phyloP scores from a whole-genome alignment of 148 eudicot species.

The Persicaria tinctoria region DNA sequence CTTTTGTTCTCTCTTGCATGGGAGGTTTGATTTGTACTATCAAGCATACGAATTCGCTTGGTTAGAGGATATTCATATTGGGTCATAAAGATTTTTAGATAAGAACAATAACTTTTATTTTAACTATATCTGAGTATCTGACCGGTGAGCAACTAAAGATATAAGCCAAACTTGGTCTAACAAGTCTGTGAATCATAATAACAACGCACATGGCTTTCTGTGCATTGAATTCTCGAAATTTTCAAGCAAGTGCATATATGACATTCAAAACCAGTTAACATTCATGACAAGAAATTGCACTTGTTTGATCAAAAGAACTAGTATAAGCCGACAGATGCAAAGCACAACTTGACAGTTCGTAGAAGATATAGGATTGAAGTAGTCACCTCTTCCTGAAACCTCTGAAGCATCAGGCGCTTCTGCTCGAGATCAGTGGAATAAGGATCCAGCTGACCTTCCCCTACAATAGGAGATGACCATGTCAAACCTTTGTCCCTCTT shows the following conservation, averaged over 20 bases:
- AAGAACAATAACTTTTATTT: neutral
- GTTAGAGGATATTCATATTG: neutral
- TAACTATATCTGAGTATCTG: neutral
- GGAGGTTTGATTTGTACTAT: neutral
- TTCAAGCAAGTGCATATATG: neutral
- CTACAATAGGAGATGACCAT: conserved; percentile 87
- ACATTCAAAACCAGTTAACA: neutral
- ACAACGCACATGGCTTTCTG: neutral
- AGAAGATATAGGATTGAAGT: neutral
- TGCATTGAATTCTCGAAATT: neutral
- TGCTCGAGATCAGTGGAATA: conserved; percentile 71
- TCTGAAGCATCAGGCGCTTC: conserved; percentile 90
- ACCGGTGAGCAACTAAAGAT: neutral
- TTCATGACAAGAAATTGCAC: neutral
- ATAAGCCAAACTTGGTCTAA: neutral
- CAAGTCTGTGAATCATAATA: neutral
- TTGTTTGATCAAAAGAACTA: neutral
- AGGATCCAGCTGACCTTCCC: conserved; percentile 88
- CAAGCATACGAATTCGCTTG: neutral
- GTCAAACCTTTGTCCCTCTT: conserved; percentile 95
- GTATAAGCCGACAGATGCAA: neutral
- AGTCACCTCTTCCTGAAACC: conserved; percentile 93
- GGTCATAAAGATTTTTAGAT: neutral
- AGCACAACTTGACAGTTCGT: neutral
- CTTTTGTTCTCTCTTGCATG: neutral